Evolutionary conservation across 768 basidiomycete genomes (phyloP), one percentile per base, ranked within the genome.

Genomic region (Tulasnella sp.): DNA sequence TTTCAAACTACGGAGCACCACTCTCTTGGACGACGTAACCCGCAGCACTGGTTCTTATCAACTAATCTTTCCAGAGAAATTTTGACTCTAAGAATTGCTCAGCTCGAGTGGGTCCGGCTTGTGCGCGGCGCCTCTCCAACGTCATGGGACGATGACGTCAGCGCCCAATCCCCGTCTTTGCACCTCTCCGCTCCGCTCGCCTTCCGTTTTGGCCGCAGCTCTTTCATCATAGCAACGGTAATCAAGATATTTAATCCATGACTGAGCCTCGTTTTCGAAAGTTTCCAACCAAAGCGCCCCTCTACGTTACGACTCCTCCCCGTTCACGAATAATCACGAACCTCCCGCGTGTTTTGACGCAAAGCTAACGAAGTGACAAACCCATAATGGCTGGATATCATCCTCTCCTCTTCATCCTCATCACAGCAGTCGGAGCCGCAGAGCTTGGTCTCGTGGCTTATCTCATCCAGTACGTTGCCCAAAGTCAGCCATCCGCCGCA

Each of bases 381-480:
- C 81, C n/a, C 87, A 85, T 81, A 89, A 88, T 81, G 82, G 89
- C 78, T 86, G 86, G 18, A 71, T 83, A 81, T 71, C 84, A 85
- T 72, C 82, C 84, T 15, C 81, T 82, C 75, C 82, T 86, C 40
- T 86, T 86, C 78, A 81, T 83, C 20, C 84, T 92, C 82, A 91
- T 94, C 85, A 87, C 90, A 10, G 85, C 91, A 67, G 88, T 87
- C 70, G 91, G 89, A 35, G 86, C 92, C 83, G 89, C 91, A 26
- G 92, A 94, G 83, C 87, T 93, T 74, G 91, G 91, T 74, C 88
- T 94, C 75, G 89, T 91, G 23, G 89, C 91, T 32, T 94, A 91
- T 84, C 85, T 94, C 82, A 88, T 94, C 82, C 89, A 88, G 78
- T 87, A 88, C 6, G 91, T 91, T 29, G 87, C 67, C 44, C 93